Conservation (phyloP, 2,329 filamentous ascomycete genomes). For the Sporothrix brunneoviolacea region DNA sequence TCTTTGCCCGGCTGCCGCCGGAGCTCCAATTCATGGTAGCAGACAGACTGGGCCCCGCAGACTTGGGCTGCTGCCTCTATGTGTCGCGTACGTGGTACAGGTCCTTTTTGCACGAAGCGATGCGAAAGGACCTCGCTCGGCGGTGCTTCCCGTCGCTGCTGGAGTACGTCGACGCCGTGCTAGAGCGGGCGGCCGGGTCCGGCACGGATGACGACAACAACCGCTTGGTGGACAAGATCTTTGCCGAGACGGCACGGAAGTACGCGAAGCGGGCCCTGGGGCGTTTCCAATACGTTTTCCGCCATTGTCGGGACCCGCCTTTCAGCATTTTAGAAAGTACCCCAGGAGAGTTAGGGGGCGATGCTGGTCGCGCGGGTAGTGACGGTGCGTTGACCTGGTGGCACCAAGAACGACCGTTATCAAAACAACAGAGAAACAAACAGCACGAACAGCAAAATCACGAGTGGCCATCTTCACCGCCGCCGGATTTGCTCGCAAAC, state of each 20-base stretch:
- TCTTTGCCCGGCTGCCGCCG: slow-evolving; percentile 15
- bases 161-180: slow-evolving; percentile 11
- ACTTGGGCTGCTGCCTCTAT: slow-evolving; percentile 16
- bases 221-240: not conserved
- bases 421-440: not conserved
- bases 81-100: slow-evolving; percentile 17
- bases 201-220: not conserved
- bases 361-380: not conserved
- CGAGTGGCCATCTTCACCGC: not conserved
- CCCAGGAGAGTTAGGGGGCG: not conserved
- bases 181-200: not conserved
- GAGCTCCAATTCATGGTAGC: slow-evolving; percentile 19
- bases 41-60: slow-evolving; percentile 11
- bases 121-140: slow-evolving; percentile 3
- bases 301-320: slow-evolving; percentile 8
- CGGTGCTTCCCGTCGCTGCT: slow-evolving; percentile 16
- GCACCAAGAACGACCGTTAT: not conserved
- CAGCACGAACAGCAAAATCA: not conserved
- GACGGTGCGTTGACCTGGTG: not conserved
- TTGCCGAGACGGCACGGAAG: slow-evolving; percentile 6
- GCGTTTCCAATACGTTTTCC: slow-evolving; percentile 11
- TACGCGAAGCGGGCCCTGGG: slow-evolving; percentile 8
- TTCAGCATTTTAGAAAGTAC: not conserved
- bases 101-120: slow-evolving; percentile 6
- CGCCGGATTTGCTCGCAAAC: not conserved